Evolutionary conservation across 257 asterid genomes (phyloP).

Genomic region (Datura wrightii): DNA sequence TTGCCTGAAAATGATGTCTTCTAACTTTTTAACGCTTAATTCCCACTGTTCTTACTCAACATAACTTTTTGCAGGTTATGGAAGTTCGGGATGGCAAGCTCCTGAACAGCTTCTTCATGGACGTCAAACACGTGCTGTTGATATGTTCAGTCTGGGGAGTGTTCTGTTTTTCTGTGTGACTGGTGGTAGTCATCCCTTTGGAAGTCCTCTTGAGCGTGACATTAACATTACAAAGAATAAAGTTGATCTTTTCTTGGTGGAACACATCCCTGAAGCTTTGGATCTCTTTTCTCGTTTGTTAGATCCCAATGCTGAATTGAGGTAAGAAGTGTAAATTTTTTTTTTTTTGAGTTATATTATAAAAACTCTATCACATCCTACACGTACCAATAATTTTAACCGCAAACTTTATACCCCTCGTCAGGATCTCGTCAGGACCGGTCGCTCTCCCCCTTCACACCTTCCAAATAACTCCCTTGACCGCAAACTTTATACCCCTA

Average conservation of each 20-base stretch:
- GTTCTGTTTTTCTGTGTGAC: slow-evolving; percentile 85
- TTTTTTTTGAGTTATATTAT: not conserved
- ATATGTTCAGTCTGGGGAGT: slow-evolving; percentile 87
- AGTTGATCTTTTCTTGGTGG: slow-evolving; percentile 79
- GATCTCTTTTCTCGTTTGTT: slow-evolving; percentile 70
- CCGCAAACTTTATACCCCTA: too few species aligned
- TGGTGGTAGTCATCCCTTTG: slow-evolving; percentile 95
- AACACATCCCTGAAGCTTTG: slow-evolving; percentile 88
- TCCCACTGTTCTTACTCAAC: not conserved
- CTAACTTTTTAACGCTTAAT: not conserved
- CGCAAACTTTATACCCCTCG: too few species aligned
- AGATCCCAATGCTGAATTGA: slow-evolving; percentile 67
- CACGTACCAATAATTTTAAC: not conserved
- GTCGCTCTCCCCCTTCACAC: too few species aligned
- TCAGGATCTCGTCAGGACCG: too few species aligned
- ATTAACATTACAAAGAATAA: slow-evolving; percentile 71
- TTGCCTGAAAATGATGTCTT: not conserved
- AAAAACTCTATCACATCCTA: not conserved
- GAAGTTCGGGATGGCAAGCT: slow-evolving; percentile 99
- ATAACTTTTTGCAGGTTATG: slow-evolving; percentile 62
- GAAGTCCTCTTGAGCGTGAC: slow-evolving; percentile 83
- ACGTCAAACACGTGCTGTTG: slow-evolving; percentile 95
- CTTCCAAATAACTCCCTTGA: too few species aligned
- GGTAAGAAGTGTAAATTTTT: slow-evolving; percentile 49
- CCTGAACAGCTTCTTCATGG: slow-evolving; percentile 95